A percentile compares a stretch with the other conserved stretches of the same genome.
Conservation (phyloP, 805 yeast genomes). For the Candida railenensis region DNA sequence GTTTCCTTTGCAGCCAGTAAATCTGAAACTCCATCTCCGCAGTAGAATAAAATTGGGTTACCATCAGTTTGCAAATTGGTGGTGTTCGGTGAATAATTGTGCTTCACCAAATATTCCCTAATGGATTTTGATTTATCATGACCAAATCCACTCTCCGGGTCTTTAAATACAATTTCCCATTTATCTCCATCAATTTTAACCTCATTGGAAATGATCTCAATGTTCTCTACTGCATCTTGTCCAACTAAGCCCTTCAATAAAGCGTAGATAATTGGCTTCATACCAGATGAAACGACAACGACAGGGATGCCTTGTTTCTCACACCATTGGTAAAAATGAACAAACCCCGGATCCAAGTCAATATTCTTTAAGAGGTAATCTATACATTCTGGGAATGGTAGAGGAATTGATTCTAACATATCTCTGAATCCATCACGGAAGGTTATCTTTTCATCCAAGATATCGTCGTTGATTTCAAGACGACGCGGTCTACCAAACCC, state of each 20-base stretch:
- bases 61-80: constrained; percentile 16
- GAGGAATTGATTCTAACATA: constrained; percentile 78
- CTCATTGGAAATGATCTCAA: constrained; percentile 81
- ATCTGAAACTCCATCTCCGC: constrained; percentile 98
- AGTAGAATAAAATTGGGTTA: constrained; percentile 73
- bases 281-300: constrained; percentile 87
- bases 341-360: constrained; percentile 87
- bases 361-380: constrained; percentile 63
- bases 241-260: constrained; percentile 76
- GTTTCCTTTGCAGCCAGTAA: constrained; percentile 94
- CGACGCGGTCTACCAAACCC: constrained; percentile 82
- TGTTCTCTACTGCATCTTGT: constrained; percentile 63
- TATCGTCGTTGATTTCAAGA: constrained; percentile 63
- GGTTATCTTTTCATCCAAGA: constrained; percentile 62
- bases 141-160: constrained; percentile 80
- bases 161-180: constrained; percentile 87
- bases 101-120: constrained; percentile 39
- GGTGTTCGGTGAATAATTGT: constrained; percentile 28
- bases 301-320: constrained; percentile 70
- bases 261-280: constrained; percentile 87
- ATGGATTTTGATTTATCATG: constrained; percentile 92
- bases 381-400: constrained; percentile 81
- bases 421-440: constrained; percentile 81
- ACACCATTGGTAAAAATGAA: constrained; percentile 78
- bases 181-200: constrained; percentile 56